Conservation (phyloP, 2,329 filamentous ascomycete genomes). For the Cladosporium sp. region DNA sequence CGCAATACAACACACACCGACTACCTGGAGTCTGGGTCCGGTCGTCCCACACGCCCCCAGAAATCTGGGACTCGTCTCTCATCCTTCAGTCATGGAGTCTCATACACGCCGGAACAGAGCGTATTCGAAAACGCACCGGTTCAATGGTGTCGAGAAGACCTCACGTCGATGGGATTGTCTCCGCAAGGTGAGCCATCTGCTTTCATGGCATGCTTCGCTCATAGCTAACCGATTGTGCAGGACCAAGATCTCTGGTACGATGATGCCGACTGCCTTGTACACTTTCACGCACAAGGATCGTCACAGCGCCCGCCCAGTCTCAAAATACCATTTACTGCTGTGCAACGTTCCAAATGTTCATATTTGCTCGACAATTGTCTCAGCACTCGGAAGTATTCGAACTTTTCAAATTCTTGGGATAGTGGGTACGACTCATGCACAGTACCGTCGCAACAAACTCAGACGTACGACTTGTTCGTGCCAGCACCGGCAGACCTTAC, state of each 20-base stretch:
- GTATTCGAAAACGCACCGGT: neutral
- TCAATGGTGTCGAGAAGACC: conserved; percentile 14
- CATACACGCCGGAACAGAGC: neutral
- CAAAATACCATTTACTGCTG: conserved; percentile 59
- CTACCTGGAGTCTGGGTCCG: neutral
- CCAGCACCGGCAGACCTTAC: conserved; percentile 59
- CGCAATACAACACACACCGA: neutral
- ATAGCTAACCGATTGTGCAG: conserved; percentile 42
- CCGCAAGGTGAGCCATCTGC: conserved; percentile 21
- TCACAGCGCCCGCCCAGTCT: conserved; percentile 68
- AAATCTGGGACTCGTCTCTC: neutral
- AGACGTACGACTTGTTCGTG: conserved; percentile 63
- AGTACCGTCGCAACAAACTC: neutral
- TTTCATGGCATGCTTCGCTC: neutral
- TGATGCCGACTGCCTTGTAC: conserved; percentile 67
- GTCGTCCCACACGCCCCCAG: neutral
- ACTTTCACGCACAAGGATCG: conserved; percentile 66
- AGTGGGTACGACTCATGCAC: conserved; percentile 30
- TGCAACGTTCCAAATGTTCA: conserved; percentile 60
- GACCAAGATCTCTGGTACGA: conserved; percentile 70
- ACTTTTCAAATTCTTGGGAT: conserved; percentile 31
- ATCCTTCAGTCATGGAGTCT: neutral
- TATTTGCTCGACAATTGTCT: conserved; percentile 57
- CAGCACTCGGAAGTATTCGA: conserved; percentile 26
- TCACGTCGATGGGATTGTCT: conserved; percentile 24